These are phyloP conservation scores for Lepiota subincarnata DNA, from an alignment of 768 basidiomycete genomes.

Conservation along the genomic window DNA sequence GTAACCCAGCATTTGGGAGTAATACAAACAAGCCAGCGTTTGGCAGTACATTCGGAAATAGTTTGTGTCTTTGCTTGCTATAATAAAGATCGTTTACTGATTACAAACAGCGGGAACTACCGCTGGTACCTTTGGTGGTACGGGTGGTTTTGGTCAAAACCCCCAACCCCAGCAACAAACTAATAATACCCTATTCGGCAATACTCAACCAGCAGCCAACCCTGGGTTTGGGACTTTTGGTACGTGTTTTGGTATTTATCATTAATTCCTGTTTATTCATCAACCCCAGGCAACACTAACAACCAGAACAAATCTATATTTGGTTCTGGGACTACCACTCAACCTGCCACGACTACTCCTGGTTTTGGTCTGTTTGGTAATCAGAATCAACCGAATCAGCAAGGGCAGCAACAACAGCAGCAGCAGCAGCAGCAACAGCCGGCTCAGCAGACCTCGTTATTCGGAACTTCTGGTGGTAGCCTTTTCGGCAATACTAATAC, in stretches of 20 bases:
- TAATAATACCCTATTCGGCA: slow-evolving; percentile 22
- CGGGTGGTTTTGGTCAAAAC: slow-evolving; percentile 19
- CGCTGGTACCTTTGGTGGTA: slow-evolving; percentile 25
- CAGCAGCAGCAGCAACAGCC: slow-evolving; percentile 36
- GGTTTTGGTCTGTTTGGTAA: slow-evolving; percentile 34
- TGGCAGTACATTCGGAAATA: slow-evolving; percentile 29
- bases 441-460: slow-evolving; percentile 20
- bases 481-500: slow-evolving; percentile 14
- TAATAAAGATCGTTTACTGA: background rate
- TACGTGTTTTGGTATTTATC: slow-evolving; percentile 13
- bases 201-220: slow-evolving; percentile 21
- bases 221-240: slow-evolving; percentile 39
- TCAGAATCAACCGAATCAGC: slow-evolving; percentile 20
- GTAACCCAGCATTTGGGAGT: slow-evolving; percentile 29
- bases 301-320: slow-evolving; percentile 28
- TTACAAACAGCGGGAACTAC: slow-evolving; percentile 4
- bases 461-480: slow-evolving; percentile 11
- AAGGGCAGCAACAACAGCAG: slow-evolving; percentile 29
- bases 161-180: slow-evolving; percentile 25
- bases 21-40: slow-evolving; percentile 28
- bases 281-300: slow-evolving; percentile 13
- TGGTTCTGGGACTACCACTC: slow-evolving; percentile 24
- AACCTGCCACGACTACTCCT: slow-evolving; percentile 23
- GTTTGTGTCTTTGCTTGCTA: slow-evolving; percentile 13
- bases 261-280: slow-evolving; percentile 1